These are phyloP conservation scores for Avena insularis DNA, from an alignment of 176 grass and related monocot species.

Conservation along the genomic window DNA sequence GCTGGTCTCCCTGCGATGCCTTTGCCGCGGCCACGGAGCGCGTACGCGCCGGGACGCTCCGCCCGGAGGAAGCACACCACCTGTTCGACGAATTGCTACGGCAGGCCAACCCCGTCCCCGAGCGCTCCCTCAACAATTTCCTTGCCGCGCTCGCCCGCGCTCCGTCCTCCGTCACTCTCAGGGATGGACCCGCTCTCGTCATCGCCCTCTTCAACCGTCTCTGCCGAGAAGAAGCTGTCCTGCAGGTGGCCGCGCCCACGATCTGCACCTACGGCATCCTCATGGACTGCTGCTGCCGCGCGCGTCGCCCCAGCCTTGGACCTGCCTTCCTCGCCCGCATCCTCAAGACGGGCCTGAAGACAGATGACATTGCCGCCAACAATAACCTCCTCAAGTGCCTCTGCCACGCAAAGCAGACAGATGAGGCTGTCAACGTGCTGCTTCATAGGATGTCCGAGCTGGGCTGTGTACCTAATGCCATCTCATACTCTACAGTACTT, in stretches of 20 bases:
- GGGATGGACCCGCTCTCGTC: neutral
- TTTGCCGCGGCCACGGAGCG: neutral
- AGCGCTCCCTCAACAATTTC: neutral
- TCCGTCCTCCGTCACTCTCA: neutral
- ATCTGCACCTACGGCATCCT: neutral
- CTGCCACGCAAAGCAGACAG: neutral
- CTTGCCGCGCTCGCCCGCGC: neutral
- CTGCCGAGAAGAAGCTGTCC: neutral
- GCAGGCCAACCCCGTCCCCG: neutral
- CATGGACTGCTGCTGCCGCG: neutral
- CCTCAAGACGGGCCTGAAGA: neutral
- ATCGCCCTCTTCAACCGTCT: neutral
- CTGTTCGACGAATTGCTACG: neutral
- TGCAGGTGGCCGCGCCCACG: neutral
- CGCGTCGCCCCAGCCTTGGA: neutral
- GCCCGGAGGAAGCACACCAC: neutral
- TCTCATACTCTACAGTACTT: slow-evolving; percentile 32
- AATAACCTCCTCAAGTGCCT: slow-evolving; percentile 23
- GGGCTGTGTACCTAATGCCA: neutral
- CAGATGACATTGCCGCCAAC: neutral
- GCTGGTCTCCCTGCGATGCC: neutral
- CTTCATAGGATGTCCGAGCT: slow-evolving; percentile 39
- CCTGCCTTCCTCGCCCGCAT: neutral
- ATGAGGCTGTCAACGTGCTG: slow-evolving; percentile 10
- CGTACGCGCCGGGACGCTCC: neutral